phyloP scores from a whole-genome alignment of 805 yeast genomes.

The Kodamaea restingae region DNA sequence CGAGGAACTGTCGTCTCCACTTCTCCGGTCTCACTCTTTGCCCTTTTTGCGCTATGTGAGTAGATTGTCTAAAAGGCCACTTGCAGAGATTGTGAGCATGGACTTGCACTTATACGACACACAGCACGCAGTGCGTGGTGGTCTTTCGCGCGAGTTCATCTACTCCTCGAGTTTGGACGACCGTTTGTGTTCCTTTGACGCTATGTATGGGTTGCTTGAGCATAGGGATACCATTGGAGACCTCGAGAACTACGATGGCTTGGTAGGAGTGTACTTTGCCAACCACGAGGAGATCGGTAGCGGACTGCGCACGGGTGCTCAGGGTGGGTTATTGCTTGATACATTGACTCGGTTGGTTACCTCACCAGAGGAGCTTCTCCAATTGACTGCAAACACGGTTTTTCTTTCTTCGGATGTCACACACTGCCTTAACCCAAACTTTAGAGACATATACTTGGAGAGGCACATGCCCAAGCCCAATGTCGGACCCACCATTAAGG shows the following conservation, averaged over 20 bases:
- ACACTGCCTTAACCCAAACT: constrained; percentile 42
- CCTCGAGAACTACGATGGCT: constrained; percentile 27
- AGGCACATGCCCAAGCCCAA: constrained; percentile 37
- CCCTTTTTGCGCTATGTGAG: constrained; percentile 31
- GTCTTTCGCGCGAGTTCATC: constrained; percentile 33
- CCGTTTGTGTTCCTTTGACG: constrained; percentile 75
- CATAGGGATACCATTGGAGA: constrained; percentile 13
- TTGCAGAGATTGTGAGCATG: constrained; percentile 25
- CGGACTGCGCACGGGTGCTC: constrained; percentile 36
- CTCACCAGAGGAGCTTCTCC: constrained; percentile 6
- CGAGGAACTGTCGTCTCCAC: constrained; percentile 16
- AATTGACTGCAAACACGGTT: constrained; percentile 16
- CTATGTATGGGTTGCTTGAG: constrained; percentile 54
- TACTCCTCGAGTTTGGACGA: constrained; percentile 41
- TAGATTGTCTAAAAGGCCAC: constrained; percentile 16
- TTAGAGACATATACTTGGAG: constrained; percentile 27
- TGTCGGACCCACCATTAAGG: constrained; percentile 33
- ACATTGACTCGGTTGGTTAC: constrained; percentile 17
- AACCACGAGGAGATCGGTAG: constrained; percentile 44
- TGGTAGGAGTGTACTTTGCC: constrained; percentile 30
- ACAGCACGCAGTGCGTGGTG: constrained; percentile 35
- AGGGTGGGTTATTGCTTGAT: constrained; percentile 28
- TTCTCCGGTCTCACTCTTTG: constrained; percentile 30
- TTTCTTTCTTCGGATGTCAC: constrained; percentile 42
- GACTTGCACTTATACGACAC: constrained; percentile 38